These are phyloP conservation scores for Neonectria sp. DNA, from an alignment of 2,329 filamentous ascomycete genomes.

Conservation along the genomic window DNA sequence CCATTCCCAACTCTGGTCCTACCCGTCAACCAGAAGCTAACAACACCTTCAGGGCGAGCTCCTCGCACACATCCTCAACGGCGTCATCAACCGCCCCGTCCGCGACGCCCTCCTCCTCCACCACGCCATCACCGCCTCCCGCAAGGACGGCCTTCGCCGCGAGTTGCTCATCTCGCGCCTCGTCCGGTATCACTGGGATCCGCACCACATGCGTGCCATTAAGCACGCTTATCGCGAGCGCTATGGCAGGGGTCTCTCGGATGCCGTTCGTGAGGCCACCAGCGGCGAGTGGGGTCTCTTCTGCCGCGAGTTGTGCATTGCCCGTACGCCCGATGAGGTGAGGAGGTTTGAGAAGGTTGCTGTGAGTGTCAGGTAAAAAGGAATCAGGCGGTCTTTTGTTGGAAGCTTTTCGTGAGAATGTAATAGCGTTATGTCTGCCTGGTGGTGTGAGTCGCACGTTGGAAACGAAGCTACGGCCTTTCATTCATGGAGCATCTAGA, in stretches of 20 bases:
- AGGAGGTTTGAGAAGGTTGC: slow-evolving; percentile 63
- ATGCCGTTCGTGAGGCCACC: slow-evolving; percentile 84
- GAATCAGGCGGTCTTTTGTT: neutral
- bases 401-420: slow-evolving; percentile 1
- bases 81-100: slow-evolving; percentile 94
- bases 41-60: slow-evolving; percentile 82
- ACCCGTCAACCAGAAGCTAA: slow-evolving; percentile 12
- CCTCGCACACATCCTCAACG: slow-evolving; percentile 94
- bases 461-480: slow-evolving; percentile 15
- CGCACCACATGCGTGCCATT: slow-evolving; percentile 82
- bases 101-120: slow-evolving; percentile 92
- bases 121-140: slow-evolving; percentile 86
- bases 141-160: slow-evolving; percentile 79
- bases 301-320: slow-evolving; percentile 78
- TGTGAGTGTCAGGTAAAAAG: slow-evolving; percentile 43
- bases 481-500: slow-evolving; percentile 23
- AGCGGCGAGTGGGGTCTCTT: slow-evolving; percentile 84
- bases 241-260: slow-evolving; percentile 81
- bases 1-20: neutral
- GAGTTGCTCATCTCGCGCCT: slow-evolving; percentile 91
- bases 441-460: neutral
- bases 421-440: neutral
- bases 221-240: slow-evolving; percentile 85
- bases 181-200: slow-evolving; percentile 94
- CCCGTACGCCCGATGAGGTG: slow-evolving; percentile 72